Base-by-base conservation (phyloP, 148 eudicot genomes). In the Tetragonia tetragonoides region DNA sequence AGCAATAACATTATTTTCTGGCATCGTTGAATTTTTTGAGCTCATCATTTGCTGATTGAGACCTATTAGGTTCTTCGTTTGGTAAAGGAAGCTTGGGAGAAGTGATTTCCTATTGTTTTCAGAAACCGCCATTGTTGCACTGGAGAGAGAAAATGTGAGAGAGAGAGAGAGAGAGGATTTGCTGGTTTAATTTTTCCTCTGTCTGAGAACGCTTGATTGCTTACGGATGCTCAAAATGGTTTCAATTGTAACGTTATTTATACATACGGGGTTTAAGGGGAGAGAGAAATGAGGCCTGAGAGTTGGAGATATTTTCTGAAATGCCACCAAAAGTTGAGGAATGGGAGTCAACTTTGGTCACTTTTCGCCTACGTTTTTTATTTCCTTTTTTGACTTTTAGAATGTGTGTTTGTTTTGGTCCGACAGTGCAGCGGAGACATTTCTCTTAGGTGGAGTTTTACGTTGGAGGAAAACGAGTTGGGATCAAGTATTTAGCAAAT, bases 81-180 rank as follows among this genome's bases (percentile, higher is more conserved):
- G 41, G 80, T 89, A 89, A 6, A 89, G 87, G 78, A 81, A 89
- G 66, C 66, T 72, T 0, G 91, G 91, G 16, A 89, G 70, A 1
- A 89, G 81, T 39, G 89, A 85, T 28, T 80, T 86, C 28, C 82
- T 77, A 73, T 84, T 56, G 81, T 75, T 85, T 23, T 86, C 88
- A 42, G 76, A 61, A 71, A 81, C 59, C 66, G 90, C 84, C 85
- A 82, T 86, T 34, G 74, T 37, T 66, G 62, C 17, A 44, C n/a
- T n/a, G 60, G 60, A 80, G 70, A 75, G 78, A 63, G 70, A 28
- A 28, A 28, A 28, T 28, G 34, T 28, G 34, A 38, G 4, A 12
- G 6, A 18, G 34, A 71, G 53, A 71, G 53, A 51, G 28, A 71
- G 75, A 72, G 75, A 51, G 75, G 51, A 59, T 5, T 46, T 11